phyloP scores from a whole-genome alignment of 2,329 filamentous ascomycete genomes.

The Fusarium buharicum region DNA sequence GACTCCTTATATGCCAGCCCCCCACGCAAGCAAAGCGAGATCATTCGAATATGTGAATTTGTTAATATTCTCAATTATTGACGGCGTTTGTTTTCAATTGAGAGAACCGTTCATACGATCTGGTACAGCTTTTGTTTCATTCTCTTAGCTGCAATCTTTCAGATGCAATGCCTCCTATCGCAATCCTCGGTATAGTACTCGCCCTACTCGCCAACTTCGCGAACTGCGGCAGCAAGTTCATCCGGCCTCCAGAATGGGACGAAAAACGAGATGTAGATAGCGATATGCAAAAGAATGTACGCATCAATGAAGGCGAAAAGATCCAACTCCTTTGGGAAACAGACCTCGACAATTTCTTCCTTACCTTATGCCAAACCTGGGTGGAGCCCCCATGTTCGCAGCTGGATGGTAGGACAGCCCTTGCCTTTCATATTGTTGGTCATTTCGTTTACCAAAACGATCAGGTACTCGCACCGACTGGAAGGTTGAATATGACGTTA shows the following conservation, averaged over 20 bases:
- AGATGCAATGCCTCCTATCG: too few species aligned
- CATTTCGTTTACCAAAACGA: accelerated
- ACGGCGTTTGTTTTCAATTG: too few species aligned
- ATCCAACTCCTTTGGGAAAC: background rate
- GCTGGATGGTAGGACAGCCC: background rate
- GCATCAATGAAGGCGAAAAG: accelerated
- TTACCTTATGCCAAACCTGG: background rate
- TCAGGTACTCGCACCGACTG: background rate
- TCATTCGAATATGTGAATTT: too few species aligned
- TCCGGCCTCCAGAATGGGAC: background rate
- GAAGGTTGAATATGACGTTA: background rate
- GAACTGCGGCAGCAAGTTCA: accelerated
- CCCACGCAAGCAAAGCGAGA: too few species aligned
- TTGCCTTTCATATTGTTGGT: background rate
- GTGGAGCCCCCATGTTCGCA: too few species aligned
- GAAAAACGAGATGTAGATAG: accelerated
- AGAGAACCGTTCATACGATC: too few species aligned
- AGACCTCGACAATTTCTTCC: background rate
- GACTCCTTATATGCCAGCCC: too few species aligned
- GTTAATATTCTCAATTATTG: too few species aligned
- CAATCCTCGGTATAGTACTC: too few species aligned
- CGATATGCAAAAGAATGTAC: accelerated
- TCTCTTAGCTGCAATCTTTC: too few species aligned
- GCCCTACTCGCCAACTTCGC: accelerated
- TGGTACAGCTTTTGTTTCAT: too few species aligned